phyloP scores from a whole-genome alignment of 225 moss, liverwort and hornwort species.

The Climacium dendroides region DNA sequence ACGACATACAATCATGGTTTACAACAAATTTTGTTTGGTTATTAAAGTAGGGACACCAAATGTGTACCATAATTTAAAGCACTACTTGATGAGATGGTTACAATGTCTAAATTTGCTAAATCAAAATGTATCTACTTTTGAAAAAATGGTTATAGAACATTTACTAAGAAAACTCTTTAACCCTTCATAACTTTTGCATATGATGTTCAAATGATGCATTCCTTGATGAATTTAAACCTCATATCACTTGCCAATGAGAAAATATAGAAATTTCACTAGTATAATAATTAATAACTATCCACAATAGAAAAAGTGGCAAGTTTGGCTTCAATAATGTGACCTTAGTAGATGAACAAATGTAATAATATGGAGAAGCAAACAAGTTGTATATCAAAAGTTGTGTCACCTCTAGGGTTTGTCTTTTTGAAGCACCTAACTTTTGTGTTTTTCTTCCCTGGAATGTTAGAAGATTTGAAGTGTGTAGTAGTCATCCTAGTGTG shows the following conservation, averaged over 20 bases:
- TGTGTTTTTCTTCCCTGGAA: accelerated
- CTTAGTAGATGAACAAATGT: background rate
- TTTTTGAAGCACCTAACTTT: background rate
- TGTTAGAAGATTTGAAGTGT: background rate
- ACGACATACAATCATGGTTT: background rate
- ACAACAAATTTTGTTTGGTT: background rate
- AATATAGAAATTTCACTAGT: background rate
- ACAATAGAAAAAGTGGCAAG: accelerated
- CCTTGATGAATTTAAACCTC: background rate
- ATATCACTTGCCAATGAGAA: background rate
- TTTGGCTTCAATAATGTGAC: background rate
- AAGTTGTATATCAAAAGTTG: background rate
- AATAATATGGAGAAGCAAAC: background rate
- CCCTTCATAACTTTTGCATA: background rate
- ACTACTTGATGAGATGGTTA: background rate
- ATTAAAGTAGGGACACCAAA: background rate
- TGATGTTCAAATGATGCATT: background rate
- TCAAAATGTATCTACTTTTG: background rate
- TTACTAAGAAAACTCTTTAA: background rate
- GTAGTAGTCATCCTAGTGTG: too few species aligned
- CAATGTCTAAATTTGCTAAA: background rate
- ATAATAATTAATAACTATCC: background rate
- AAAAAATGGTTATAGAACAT: too few species aligned
- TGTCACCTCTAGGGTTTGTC: background rate
- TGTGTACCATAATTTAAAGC: accelerated